These are phyloP conservation scores for Fusarium pilosicola DNA, from an alignment of 2,329 filamentous ascomycete species.

Conservation along the genomic window DNA sequence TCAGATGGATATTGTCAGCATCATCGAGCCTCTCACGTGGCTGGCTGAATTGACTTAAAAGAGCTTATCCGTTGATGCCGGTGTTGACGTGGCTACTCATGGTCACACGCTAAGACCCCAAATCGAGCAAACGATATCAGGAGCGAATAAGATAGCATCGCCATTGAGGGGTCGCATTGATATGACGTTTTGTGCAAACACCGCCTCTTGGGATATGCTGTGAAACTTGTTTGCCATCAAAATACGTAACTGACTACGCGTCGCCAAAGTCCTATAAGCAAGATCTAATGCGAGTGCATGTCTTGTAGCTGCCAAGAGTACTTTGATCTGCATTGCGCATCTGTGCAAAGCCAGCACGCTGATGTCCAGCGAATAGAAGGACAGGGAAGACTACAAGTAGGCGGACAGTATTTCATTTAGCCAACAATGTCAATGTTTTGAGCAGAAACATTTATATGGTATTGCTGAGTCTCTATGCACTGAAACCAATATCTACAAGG, in stretches of 20 bases:
- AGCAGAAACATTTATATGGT: neutral
- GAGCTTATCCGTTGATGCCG: slow-evolving; percentile 2
- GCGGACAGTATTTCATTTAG: neutral
- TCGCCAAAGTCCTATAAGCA: neutral
- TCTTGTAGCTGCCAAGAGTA: neutral
- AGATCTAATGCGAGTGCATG: neutral
- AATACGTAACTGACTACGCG: neutral
- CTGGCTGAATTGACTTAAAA: neutral
- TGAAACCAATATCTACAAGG: neutral
- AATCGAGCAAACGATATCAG: neutral
- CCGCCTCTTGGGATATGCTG: neutral
- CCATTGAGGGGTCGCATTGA: slow-evolving; percentile 4
- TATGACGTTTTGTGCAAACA: neutral
- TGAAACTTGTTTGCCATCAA: neutral
- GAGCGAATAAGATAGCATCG: slow-evolving; percentile 14
- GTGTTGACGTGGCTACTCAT: neutral
- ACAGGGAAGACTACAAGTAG: neutral
- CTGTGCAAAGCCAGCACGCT: neutral
- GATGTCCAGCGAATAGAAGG: neutral
- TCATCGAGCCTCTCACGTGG: slow-evolving; percentile 15
- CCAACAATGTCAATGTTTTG: neutral
- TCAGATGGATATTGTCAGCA: slow-evolving; percentile 7
- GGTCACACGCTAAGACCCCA: neutral
- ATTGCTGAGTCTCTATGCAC: neutral
- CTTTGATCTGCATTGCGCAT: neutral